Conservation (phyloP, 805 yeast species). For the Wickerhamiella hasegawae region DNA sequence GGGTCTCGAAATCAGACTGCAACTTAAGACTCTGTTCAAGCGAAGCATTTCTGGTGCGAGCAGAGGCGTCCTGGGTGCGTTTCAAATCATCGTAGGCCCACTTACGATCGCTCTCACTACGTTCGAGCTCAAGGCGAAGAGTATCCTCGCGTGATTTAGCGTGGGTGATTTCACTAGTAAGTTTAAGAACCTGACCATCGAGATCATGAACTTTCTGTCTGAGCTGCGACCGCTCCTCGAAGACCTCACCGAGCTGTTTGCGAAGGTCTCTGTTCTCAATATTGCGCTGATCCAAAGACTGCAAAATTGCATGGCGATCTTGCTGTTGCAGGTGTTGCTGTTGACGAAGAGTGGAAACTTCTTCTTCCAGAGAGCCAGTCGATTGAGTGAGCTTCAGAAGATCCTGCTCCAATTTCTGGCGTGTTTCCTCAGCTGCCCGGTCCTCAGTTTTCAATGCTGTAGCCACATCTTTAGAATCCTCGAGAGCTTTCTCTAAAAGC, state of each 20-base stretch:
- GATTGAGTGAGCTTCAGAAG: not conserved
- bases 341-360: conserved; percentile 1
- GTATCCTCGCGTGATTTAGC: not conserved
- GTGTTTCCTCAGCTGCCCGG: not conserved
- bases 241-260: not conserved
- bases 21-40: conserved; percentile 20
- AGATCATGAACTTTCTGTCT: not conserved
- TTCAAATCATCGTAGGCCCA: not conserved
- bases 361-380: not conserved
- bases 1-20: conserved; percentile 23
- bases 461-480: not conserved
- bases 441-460: not conserved
- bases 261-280: not conserved
- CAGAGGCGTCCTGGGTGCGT: not conserved
- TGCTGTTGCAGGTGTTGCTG: conserved; percentile 2
- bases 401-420: conserved; percentile 1
- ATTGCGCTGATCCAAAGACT: conserved; percentile 1
- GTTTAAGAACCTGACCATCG: not conserved
- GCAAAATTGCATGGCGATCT: conserved; percentile 3
- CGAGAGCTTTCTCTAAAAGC: not conserved
- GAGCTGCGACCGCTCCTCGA: not conserved
- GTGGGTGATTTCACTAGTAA: not conserved
- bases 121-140: conserved; percentile 1
- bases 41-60: not conserved
- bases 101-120: not conserved